Base-by-base conservation (phyloP, 2,329 filamentous ascomycete genomes). In the Tolypocladium ovalisporum region DNA sequence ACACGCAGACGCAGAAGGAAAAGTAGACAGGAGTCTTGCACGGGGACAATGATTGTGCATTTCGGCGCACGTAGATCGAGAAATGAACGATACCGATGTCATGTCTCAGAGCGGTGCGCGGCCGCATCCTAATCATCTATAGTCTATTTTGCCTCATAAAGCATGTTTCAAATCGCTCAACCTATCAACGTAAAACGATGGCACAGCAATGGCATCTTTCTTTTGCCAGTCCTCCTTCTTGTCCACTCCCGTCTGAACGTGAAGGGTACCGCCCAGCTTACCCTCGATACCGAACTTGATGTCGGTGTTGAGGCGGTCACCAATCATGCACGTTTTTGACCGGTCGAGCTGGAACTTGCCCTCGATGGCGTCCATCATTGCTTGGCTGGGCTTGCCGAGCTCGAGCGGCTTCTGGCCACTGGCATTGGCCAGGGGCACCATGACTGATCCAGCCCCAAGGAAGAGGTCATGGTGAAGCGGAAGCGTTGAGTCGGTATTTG, bases 361-460 rank as follows among this genome's bases (percentile, higher is more conserved):
- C 77, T 97, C 93, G 58, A 99, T 88, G 3, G 94, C 91, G 71
- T 97, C 93, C 93, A 99, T 96, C 94, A 99, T 99, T 4, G 93
- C 93, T 76, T 96, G 91, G 70, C 90, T 96, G 3, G 94, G 94
- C 76, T 99, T 99, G 0, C 94, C 94, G 44, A 97, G 76, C 3
- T 89, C 85, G 36, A 90, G 73, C 1, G 94, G 93, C 65, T 88
- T 79, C 69, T 83, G 74, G 22, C 78, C 79, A 4, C 82, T 78
- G 78, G 90, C 90, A 70, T 88, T 87, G 56, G 87, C 79, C 59
- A 99, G 74, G 2, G 91, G 90, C 32, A 89, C 84, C 54, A 87
- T 86, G 62, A 90, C 86, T 2, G 89, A 87, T 1, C 94, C 94
- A 1, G 94, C 94, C 8, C 94, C 94, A 1, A 94, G 91, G 73